Conservation (phyloP, 164 flowering plant genomes). For the Litsea cubeba region DNA sequence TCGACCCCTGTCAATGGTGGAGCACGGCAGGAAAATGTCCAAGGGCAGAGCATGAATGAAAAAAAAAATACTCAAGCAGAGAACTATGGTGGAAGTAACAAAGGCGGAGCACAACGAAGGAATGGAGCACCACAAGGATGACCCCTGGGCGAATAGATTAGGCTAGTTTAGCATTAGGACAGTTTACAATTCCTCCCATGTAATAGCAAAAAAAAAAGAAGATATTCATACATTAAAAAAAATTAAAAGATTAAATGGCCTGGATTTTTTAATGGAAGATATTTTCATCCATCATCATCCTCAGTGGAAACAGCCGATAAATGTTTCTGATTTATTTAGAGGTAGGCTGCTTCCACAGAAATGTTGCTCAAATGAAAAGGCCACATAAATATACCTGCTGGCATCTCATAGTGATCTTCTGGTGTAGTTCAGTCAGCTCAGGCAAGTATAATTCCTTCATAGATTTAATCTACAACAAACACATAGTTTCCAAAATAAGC, state of each 20-base stretch:
- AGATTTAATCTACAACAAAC: slow-evolving; percentile 47
- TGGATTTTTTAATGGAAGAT: not conserved
- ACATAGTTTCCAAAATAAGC: not conserved
- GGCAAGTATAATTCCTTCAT: slow-evolving; percentile 72
- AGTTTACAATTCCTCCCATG: too few relatives aligned
- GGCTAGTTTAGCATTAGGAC: too few relatives aligned
- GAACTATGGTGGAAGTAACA: too few relatives aligned
- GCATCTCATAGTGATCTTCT: slow-evolving; percentile 52
- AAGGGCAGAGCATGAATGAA: too few relatives aligned
- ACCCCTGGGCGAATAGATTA: too few relatives aligned
- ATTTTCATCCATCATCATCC: not conserved
- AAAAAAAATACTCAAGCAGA: too few relatives aligned
- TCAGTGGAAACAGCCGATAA: too few relatives aligned
- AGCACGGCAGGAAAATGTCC: too few relatives aligned
- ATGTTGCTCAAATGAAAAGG: not conserved
- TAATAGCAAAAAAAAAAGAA: too few relatives aligned
- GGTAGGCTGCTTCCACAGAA: not conserved
- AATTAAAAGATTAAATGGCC: not conserved
- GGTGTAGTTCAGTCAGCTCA: slow-evolving; percentile 65
- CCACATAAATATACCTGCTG: slow-evolving; percentile 51
- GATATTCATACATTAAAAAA: not conserved
- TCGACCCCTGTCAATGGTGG: too few relatives aligned
- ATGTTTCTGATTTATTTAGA: not conserved
- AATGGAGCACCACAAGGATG: too few relatives aligned
- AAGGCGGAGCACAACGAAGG: too few relatives aligned